These are phyloP conservation scores for Daldinia loculata DNA, from an alignment of 495 filamentous ascomycete species.

Conservation along the genomic window DNA sequence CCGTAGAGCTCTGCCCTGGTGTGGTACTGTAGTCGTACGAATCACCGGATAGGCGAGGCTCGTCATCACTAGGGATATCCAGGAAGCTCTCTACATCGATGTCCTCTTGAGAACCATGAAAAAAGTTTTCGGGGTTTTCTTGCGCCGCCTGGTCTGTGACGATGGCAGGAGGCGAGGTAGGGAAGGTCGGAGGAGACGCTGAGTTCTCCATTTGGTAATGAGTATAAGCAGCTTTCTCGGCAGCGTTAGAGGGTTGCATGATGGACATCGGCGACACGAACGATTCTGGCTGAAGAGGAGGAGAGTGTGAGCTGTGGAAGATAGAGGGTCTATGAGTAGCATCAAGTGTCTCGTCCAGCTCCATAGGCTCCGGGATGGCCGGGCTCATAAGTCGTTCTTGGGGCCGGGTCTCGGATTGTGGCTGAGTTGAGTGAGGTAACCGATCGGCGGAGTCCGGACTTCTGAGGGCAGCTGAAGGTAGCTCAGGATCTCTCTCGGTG, in stretches of 20 bases:
- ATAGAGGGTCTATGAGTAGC: constrained; percentile 32
- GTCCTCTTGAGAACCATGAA: constrained; percentile 33
- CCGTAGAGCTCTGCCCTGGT: constrained; percentile 51
- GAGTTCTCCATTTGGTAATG: constrained; percentile 54
- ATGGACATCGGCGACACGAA: constrained; percentile 55
- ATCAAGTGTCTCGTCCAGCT: constrained; percentile 35
- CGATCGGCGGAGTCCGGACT: constrained; percentile 41
- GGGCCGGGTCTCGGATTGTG: constrained; percentile 41
- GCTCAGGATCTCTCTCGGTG: constrained; percentile 41
- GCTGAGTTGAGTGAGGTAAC: constrained; percentile 47
- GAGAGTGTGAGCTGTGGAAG: constrained; percentile 41
- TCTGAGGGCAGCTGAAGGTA: constrained; percentile 43
- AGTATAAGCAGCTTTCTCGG: constrained; percentile 54
- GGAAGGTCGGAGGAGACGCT: constrained; percentile 40
- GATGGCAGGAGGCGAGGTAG: constrained; percentile 37
- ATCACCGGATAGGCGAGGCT: constrained; percentile 43
- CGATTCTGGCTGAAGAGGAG: constrained; percentile 42
- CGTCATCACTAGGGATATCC: constrained; percentile 45
- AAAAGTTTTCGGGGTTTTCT: constrained; percentile 12
- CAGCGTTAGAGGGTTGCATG: constrained; percentile 55
- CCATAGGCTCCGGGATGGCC: constrained; percentile 47
- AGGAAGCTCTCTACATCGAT: constrained; percentile 46
- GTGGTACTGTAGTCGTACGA: constrained; percentile 52
- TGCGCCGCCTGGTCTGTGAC: constrained; percentile 37
- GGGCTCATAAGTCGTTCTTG: constrained; percentile 48